Conservation (phyloP, 805 yeast genomes). For the Candida ascalaphidarum region DNA sequence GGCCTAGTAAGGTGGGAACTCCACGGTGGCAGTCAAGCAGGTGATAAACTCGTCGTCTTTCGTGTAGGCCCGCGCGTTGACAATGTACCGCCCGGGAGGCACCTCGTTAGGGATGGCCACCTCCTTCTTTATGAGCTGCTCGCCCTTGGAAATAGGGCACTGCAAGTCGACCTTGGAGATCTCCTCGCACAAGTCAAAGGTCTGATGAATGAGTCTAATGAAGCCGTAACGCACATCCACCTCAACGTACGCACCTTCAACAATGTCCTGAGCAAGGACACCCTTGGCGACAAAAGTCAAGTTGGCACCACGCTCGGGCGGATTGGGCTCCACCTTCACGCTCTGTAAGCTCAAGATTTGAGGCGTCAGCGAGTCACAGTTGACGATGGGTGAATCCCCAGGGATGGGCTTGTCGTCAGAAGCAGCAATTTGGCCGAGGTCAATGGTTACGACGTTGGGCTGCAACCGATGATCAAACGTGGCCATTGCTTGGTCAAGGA, state of each 20-base stretch:
- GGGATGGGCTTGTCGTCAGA: conserved; percentile 63
- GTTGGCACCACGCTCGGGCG: conserved; percentile 81
- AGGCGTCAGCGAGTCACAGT: conserved; percentile 57
- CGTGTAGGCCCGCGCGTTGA: conserved; percentile 85
- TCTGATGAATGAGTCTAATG: conserved; percentile 78
- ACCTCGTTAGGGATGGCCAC: conserved; percentile 87
- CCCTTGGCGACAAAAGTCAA: conserved; percentile 77
- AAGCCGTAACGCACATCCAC: conserved; percentile 91
- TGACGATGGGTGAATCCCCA: conserved; percentile 78
- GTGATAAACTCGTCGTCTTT: conserved; percentile 73
- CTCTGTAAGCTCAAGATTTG: conserved; percentile 58
- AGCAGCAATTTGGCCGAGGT: conserved; percentile 6
- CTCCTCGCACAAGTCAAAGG: conserved; percentile 90
- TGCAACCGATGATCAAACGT: no score
- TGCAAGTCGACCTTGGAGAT: conserved; percentile 72
- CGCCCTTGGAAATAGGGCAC: conserved; percentile 76
- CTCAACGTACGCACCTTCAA: conserved; percentile 89
- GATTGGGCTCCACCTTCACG: conserved; percentile 70
- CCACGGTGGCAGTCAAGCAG: conserved; percentile 71
- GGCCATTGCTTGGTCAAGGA: no score
- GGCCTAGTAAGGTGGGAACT: conserved; percentile 39
- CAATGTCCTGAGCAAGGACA: conserved; percentile 41
- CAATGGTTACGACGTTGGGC: no score
- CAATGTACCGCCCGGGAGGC: conserved; percentile 90
- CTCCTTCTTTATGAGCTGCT: conserved; percentile 52